These are phyloP conservation scores for Echinochloa phyllopogon DNA, from an alignment of 176 grass and related monocot species.

Conservation along the genomic window DNA sequence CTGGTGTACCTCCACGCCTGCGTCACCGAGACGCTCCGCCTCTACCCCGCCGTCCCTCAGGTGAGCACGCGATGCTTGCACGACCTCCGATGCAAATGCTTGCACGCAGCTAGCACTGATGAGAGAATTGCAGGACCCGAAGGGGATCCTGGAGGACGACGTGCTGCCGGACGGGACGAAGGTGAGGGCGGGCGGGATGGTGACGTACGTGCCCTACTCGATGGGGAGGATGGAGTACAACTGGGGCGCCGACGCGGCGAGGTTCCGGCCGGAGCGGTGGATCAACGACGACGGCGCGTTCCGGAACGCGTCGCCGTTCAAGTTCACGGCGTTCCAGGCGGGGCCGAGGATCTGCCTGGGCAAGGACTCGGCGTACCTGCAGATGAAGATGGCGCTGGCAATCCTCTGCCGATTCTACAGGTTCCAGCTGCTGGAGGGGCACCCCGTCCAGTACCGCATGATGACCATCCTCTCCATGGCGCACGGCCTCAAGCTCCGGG, in stretches of 20 bases:
- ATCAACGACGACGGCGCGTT: conserved; percentile 71
- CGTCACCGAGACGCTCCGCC: conserved; percentile 85
- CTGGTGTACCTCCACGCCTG: conserved; percentile 92
- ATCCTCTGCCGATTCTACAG: conserved; percentile 85
- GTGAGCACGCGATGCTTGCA: conserved; percentile 34
- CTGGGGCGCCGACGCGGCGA: conserved; percentile 81
- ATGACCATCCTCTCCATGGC: conserved; percentile 97
- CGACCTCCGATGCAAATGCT: neutral
- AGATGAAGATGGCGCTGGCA: conserved; percentile 96
- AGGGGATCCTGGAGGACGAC: conserved; percentile 89
- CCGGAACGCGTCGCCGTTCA: conserved; percentile 85
- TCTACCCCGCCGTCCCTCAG: conserved; percentile 88
- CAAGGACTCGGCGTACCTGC: conserved; percentile 93
- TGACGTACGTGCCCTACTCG: conserved; percentile 89
- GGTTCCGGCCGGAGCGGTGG: conserved; percentile 84
- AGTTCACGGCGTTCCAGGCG: conserved; percentile 99
- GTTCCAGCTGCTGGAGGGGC: conserved; percentile 69
- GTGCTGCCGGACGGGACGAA: conserved; percentile 91
- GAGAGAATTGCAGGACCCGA: conserved; percentile 63
- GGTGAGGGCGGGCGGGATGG: conserved; percentile 85
- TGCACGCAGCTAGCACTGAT: neutral
- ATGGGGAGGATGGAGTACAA: conserved; percentile 99
- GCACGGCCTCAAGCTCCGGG: conserved; percentile 82
- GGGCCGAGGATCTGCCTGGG: conserved; percentile 93
- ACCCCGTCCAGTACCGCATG: conserved; percentile 87